Conservation (phyloP, 352 stramenopile genomes). For the Salisapilia sapeloensis region DNA sequence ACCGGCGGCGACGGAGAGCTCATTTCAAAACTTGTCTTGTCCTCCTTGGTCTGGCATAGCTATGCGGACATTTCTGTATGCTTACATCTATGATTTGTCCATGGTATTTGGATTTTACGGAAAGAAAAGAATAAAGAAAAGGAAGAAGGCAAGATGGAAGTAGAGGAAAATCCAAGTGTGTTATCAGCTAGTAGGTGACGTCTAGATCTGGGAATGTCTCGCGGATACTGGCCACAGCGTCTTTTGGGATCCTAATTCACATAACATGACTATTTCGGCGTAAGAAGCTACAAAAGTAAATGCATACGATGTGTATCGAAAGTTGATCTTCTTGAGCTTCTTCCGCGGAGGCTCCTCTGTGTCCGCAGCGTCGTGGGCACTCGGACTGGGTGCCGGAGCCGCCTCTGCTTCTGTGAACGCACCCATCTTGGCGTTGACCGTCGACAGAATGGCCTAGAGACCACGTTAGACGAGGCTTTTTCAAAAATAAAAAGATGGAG, state of each 20-base stretch:
- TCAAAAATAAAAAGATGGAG: not conserved
- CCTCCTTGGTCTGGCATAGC: no score
- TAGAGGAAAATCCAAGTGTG: conserved; percentile 11
- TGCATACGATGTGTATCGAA: conserved; percentile 77
- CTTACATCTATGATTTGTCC: no score
- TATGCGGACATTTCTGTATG: no score
- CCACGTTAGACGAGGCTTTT: no score
- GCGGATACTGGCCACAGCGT: conserved; percentile 46
- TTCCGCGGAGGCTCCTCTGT: conserved; percentile 54
- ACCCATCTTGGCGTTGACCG: conserved; percentile 70
- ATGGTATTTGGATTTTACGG: no score
- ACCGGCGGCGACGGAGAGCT: no score
- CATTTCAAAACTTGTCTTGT: no score
- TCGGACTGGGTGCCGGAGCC: not conserved
- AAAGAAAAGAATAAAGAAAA: no score
- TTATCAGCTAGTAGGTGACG: conserved; percentile 24
- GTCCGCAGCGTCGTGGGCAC: conserved; percentile 17
- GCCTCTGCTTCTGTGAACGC: conserved; percentile 15
- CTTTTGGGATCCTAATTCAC: conserved; percentile 56
- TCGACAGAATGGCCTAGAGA: conserved; percentile 38
- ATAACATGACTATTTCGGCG: not conserved
- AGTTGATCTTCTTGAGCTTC: conserved; percentile 79
- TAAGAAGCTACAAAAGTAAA: conserved; percentile 1
- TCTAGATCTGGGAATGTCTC: conserved; percentile 54
- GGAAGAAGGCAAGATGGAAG: no score